Evolutionary conservation across 805 yeast genomes (phyloP).

Genomic region (Pichia deserticola): DNA sequence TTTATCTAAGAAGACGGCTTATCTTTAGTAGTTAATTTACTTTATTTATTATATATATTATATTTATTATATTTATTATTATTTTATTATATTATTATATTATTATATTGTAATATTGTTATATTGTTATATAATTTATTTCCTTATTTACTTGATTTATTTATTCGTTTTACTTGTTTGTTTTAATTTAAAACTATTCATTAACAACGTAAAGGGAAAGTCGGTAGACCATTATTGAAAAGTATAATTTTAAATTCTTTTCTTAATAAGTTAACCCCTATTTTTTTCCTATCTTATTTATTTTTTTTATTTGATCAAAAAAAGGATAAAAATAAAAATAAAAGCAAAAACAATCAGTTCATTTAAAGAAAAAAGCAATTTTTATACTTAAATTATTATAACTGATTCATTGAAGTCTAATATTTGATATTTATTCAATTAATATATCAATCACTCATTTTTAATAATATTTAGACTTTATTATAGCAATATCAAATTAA

Average conservation of each 20-base stretch:
- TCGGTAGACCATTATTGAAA: not conserved
- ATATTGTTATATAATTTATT: too few species aligned
- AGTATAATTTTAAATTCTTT: not conserved
- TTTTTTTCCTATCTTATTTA: not conserved
- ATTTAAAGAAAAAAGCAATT: too few species aligned
- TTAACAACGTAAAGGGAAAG: not conserved
- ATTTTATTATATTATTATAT: too few species aligned
- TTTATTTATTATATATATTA: not conserved
- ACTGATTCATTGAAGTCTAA: too few species aligned
- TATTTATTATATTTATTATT: too few species aligned
- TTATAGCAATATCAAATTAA: not conserved
- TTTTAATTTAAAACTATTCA: too few species aligned
- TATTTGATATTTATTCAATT: slow-evolving; percentile 10
- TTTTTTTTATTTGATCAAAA: too few species aligned
- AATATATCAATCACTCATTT: slow-evolving; percentile 7
- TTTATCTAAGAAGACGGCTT: slow-evolving; percentile 3
- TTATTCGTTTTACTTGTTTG: not conserved
- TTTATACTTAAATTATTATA: not conserved
- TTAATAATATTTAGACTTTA: not conserved
- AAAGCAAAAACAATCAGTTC: not conserved
- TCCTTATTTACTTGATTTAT: too few species aligned
- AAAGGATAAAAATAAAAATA: too few species aligned
- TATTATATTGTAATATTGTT: too few species aligned
- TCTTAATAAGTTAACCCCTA: not conserved
- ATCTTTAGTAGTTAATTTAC: not conserved